A percentile compares a stretch with the other conserved stretches of the same genome.
Conservation (phyloP, 495 filamentous ascomycete species). For the Xylaria curta region DNA sequence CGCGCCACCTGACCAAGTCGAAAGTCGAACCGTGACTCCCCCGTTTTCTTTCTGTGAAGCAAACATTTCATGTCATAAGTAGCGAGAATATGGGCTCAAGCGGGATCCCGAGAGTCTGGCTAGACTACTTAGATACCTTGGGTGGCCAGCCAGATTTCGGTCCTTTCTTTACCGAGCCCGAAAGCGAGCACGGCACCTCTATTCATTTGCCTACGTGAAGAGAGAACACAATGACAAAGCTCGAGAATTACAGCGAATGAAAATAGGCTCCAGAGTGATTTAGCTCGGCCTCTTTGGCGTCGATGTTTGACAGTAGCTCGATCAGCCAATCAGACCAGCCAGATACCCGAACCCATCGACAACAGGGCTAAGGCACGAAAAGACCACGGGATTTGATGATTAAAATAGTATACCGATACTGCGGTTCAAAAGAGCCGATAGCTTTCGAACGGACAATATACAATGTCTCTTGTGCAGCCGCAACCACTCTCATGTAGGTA, state of each 20-base stretch:
- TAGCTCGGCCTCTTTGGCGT: constrained; percentile 10
- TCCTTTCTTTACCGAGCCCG: constrained; percentile 26
- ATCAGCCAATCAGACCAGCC: constrained; percentile 11
- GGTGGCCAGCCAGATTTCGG: constrained; percentile 11
- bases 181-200: constrained; percentile 19
- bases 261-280: constrained; percentile 5
- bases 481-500: constrained; percentile 29
- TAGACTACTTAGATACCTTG: background rate
- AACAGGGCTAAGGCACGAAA: constrained; percentile 9
- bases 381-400: constrained; percentile 22
- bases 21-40: background rate
- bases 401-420: constrained; percentile 21
- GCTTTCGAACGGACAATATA: constrained; percentile 21
- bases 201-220: background rate
- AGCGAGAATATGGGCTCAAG: constrained; percentile 8
- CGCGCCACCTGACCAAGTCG: constrained; percentile 9
- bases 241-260: background rate
- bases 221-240: background rate
- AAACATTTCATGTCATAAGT: constrained; percentile 4
- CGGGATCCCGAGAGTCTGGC: constrained; percentile 18
- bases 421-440: constrained; percentile 17
- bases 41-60: constrained; percentile 2
- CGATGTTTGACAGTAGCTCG: constrained; percentile 22
- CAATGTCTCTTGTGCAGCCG: constrained; percentile 32
- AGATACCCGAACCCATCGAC: constrained; percentile 24